These are phyloP conservation scores for Cicer yamashitae DNA, from an alignment of 306 rosid species.

Conservation along the genomic window DNA sequence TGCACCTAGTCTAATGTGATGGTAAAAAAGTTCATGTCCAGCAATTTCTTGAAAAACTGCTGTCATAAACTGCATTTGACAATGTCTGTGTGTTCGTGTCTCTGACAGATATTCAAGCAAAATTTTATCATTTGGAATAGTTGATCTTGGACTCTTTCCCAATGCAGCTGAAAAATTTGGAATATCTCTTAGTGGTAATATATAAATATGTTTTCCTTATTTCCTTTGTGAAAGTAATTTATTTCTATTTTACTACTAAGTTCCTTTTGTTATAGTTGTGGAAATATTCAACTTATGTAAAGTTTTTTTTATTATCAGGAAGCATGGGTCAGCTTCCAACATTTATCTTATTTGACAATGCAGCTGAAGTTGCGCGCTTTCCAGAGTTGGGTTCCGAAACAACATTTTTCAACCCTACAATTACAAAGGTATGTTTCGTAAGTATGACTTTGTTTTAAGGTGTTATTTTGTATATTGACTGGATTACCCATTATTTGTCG, in stretches of 20 bases:
- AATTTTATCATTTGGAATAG: slow-evolving; percentile 81
- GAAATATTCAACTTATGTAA: slow-evolving; percentile 36
- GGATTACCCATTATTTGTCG: not conserved
- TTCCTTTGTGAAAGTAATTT: slow-evolving; percentile 12
- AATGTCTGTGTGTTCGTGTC: slow-evolving; percentile 37
- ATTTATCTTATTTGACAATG: slow-evolving; percentile 85
- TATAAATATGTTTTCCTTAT: slow-evolving; percentile 19
- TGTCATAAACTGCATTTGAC: slow-evolving; percentile 31
- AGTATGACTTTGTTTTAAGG: slow-evolving; percentile 20
- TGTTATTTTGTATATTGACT: slow-evolving; percentile 24
- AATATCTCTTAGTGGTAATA: slow-evolving; percentile 76
- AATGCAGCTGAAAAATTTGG: slow-evolving; percentile 86
- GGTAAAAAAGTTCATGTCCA: not conserved
- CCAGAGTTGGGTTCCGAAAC: slow-evolving; percentile 71
- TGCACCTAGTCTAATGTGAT: not conserved
- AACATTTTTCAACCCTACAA: slow-evolving; percentile 57
- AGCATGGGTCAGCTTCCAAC: slow-evolving; percentile 87
- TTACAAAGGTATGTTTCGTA: slow-evolving; percentile 64
- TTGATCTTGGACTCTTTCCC: slow-evolving; percentile 95
- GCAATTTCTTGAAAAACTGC: slow-evolving; percentile 18
- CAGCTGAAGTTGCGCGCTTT: slow-evolving; percentile 74
- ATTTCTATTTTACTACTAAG: not conserved
- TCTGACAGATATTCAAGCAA: slow-evolving; percentile 83
- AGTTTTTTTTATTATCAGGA: slow-evolving; percentile 55
- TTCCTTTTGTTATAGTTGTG: slow-evolving; percentile 22